phyloP scores from a whole-genome alignment of 1,284 basidiomycete genomes.

The Heterobasidion occidentale region DNA sequence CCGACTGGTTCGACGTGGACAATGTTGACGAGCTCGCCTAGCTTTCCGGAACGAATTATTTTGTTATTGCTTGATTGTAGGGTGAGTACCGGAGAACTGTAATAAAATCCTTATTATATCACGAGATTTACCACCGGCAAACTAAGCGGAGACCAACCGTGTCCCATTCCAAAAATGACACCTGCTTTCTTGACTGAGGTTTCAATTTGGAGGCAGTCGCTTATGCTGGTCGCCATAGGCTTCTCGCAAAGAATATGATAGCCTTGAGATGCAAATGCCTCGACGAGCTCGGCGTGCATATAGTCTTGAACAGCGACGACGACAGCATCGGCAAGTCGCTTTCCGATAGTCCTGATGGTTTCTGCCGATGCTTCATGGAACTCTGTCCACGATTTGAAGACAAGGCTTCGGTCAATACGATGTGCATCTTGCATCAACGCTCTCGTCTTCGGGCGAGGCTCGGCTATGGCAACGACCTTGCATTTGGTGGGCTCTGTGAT shows the following conservation, averaged over 20 bases:
- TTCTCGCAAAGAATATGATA: constrained; percentile 89
- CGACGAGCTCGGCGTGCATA: constrained; percentile 66
- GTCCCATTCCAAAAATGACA: constrained; percentile 79
- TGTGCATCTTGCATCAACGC: constrained; percentile 47
- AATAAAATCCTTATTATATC: not conserved
- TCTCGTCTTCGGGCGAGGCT: constrained; percentile 66
- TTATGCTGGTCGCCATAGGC: constrained; percentile 74
- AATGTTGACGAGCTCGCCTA: constrained; percentile 75
- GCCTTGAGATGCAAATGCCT: constrained; percentile 70
- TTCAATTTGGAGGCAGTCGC: constrained; percentile 72
- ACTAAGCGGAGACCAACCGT: constrained; percentile 41
- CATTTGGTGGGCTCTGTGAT: constrained; percentile 50
- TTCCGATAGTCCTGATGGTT: constrained; percentile 50
- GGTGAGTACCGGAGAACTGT: constrained; percentile 85
- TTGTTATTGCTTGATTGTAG: constrained; percentile 66
- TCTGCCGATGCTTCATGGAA: constrained; percentile 62
- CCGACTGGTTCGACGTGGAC: constrained; percentile 76
- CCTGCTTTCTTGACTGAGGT: constrained; percentile 57
- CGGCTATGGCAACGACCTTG: constrained; percentile 77
- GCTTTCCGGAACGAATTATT: constrained; percentile 58
- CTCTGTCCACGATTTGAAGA: constrained; percentile 69
- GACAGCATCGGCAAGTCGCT: constrained; percentile 73
- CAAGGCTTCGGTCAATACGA: constrained; percentile 52
- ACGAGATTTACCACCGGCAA: not conserved
- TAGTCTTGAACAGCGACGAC: constrained; percentile 72